These are phyloP conservation scores for Pseudognaphalium luteoalbum DNA, from an alignment of 129 eudicot genomes.

Conservation along the genomic window DNA sequence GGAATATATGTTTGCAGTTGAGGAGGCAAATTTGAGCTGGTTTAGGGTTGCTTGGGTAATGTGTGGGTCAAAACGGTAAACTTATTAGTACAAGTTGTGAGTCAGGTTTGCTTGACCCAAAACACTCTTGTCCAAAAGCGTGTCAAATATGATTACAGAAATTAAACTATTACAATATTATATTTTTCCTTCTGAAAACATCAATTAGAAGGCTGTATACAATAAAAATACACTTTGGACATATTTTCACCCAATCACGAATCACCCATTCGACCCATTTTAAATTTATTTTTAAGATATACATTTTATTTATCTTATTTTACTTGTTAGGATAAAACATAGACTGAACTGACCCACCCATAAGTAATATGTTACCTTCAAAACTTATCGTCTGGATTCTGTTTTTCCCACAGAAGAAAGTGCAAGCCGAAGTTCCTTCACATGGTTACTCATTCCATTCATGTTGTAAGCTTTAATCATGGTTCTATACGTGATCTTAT, in stretches of 20 bases:
- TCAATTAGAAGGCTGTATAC: neutral
- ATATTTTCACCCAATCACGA: neutral
- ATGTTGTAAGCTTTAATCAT: conserved; percentile 80
- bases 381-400: conserved; percentile 22
- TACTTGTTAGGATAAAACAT: neutral
- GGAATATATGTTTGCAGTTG: neutral
- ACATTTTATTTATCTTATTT: neutral
- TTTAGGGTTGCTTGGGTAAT: neutral
- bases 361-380: neutral
- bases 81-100: neutral
- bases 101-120: neutral
- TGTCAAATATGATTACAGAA: neutral
- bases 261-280: neutral
- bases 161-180: neutral
- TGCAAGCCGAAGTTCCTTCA: conserved; percentile 56
- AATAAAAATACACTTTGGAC: neutral
- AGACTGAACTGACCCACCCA: neutral
- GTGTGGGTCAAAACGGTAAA: neutral
- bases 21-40: neutral
- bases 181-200: neutral
- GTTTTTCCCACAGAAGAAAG: conserved; percentile 47
- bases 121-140: neutral
- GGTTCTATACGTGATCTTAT: conserved; percentile 74
- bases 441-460: conserved; percentile 73
- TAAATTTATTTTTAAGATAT: neutral